Base-by-base conservation (phyloP, 306 rosid genomes). In the Oemleria cerasiformis region DNA sequence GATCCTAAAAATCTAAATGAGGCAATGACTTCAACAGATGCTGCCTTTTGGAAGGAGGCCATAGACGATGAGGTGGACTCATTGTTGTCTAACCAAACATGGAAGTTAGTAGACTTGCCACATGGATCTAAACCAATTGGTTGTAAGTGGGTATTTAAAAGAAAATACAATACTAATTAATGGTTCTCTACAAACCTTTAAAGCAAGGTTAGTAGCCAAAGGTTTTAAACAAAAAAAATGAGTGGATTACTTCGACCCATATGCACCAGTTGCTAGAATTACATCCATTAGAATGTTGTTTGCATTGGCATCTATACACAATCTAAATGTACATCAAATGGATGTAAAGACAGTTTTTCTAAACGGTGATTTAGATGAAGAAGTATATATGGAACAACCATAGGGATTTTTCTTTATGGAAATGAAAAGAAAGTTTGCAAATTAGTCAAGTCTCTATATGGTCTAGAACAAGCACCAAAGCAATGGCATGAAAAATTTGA, bases 161-260 rank as follows among this genome's bases (percentile, higher is more conserved):
- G 61, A 5, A 68, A 68, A 36, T 49, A 68, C 14, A 68, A 68
- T 38, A 68, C 48, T 9, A 11, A n/a, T n/a, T n/a, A n/a, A 68
- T 34, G 51, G 49, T 36, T 63, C 48, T 63, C n/a, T 14, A 0
- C 42, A 13, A 30, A 59, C 20, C 43, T 55, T 55, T 59, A 34
- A 58, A 58, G 63, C 21, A 5, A 15, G 6, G 19, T 15, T 59
- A 14, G 13, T 59, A 23, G 64, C 10, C 19, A 34, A 59, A 38
- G 20, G 43, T 12, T 34, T 59, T 23, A 59, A 59, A 12, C 20
- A 34, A 0, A 59, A 59, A 20, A 7, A 59, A 0, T 1, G 40
- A 23, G 40, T 59, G 12, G 42, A 14, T 9, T 59, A n/a, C n/a
- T n/a, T n/a, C n/a, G 20, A 59, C 36, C 23, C 63, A 2, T 25